These are phyloP conservation scores for Wallacemonas rigidus DNA, from an alignment of 208 protist genomes.

Conservation along the genomic window DNA sequence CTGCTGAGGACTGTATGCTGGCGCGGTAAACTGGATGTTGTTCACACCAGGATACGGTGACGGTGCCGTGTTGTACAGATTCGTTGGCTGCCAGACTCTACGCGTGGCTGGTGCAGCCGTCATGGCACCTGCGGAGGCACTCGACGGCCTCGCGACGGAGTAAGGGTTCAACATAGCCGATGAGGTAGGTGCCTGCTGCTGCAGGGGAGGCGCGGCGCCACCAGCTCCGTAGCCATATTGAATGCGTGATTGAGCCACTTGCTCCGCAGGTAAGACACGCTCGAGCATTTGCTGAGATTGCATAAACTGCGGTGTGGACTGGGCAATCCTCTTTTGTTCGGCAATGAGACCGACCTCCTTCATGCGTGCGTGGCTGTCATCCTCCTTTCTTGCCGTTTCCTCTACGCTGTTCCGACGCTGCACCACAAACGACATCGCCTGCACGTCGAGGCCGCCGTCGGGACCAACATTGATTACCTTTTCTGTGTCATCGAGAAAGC, in stretches of 20 bases:
- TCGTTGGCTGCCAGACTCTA: neutral
- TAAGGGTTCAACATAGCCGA: constrained; percentile 12
- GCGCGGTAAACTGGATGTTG: neutral
- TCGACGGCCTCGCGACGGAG: neutral
- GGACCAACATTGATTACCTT: constrained; percentile 8
- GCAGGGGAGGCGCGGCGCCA: neutral
- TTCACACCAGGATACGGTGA: constrained; percentile 2
- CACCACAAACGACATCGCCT: constrained; percentile 9
- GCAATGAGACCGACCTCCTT: constrained; percentile 2
- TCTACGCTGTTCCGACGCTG: neutral
- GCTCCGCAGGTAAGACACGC: constrained; percentile 1
- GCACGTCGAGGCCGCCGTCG: constrained; percentile 11
- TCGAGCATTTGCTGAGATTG: constrained; percentile 1
- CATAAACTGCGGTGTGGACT: neutral
- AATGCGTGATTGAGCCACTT: neutral
- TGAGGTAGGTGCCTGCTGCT: neutral
- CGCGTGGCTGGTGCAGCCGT: neutral
- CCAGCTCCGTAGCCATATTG: neutral
- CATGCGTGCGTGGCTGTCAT: neutral
- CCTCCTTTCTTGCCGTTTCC: neutral
- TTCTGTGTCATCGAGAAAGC: neutral
- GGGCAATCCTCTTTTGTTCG: neutral
- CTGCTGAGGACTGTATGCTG: neutral
- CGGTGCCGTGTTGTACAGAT: neutral
- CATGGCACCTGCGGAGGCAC: neutral